phyloP scores from a whole-genome alignment of 176 grass and related monocot species.

The Juncus inflexus region DNA sequence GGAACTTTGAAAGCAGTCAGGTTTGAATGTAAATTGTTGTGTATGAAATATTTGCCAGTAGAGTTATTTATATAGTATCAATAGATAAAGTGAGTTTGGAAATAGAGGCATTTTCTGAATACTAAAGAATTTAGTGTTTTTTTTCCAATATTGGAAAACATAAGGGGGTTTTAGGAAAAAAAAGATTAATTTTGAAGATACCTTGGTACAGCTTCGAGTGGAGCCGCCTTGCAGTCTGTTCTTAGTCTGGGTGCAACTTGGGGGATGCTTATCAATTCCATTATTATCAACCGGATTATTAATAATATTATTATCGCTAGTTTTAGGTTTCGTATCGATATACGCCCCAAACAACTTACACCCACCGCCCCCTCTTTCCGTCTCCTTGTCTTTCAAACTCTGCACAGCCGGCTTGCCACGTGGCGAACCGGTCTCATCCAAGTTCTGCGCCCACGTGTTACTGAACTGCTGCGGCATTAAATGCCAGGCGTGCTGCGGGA shows the following conservation, averaged over 20 bases:
- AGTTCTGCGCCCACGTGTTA: slow-evolving; percentile 3
- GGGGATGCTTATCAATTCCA: slow-evolving; percentile 33
- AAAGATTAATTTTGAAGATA: slow-evolving; percentile 6
- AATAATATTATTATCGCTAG: too few relatives aligned
- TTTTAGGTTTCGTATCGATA: slow-evolving; percentile 20
- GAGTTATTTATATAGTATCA: too few relatives aligned
- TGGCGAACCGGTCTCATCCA: slow-evolving; percentile 18
- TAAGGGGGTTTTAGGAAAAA: too few relatives aligned
- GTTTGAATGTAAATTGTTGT: too few relatives aligned
- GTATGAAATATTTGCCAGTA: too few relatives aligned
- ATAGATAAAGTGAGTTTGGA: too few relatives aligned
- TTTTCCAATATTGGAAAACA: too few relatives aligned
- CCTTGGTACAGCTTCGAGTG: slow-evolving; percentile 91
- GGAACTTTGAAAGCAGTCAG: too few relatives aligned
- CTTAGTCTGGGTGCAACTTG: slow-evolving; percentile 36
- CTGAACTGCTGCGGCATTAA: slow-evolving; percentile 11
- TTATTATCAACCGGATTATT: neutral
- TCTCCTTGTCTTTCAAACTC: neutral
- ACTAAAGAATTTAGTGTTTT: too few relatives aligned
- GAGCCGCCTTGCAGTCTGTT: slow-evolving; percentile 51
- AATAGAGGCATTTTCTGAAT: too few relatives aligned
- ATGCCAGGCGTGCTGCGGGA: slow-evolving; percentile 14
- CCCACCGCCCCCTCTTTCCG: slow-evolving; percentile 10
- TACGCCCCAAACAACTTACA: slow-evolving; percentile 26
- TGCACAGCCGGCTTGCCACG: neutral